phyloP scores from a whole-genome alignment of 2,329 filamentous ascomycete species.

The Penicillium expansum region DNA sequence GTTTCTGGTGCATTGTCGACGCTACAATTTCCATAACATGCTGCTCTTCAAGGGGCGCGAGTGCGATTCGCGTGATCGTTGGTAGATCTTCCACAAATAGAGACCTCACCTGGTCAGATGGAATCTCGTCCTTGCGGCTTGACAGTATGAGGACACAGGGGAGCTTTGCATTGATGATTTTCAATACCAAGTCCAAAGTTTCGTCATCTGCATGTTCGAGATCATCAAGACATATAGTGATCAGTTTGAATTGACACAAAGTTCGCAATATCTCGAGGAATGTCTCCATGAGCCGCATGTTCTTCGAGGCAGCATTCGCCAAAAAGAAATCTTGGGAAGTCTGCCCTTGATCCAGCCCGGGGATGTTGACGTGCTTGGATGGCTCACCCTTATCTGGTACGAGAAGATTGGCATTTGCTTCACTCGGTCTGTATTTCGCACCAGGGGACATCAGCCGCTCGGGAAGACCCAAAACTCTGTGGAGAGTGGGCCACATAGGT shows the following conservation, averaged over 20 bases:
- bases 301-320: slow-evolving; percentile 43
- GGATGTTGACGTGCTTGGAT: slow-evolving; percentile 32
- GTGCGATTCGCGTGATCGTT: slow-evolving; percentile 65
- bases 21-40: slow-evolving; percentile 82
- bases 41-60: slow-evolving; percentile 71
- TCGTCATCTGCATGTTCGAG: slow-evolving; percentile 88
- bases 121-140: slow-evolving; percentile 65
- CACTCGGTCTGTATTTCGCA: slow-evolving; percentile 35
- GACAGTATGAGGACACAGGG: slow-evolving; percentile 81
- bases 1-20: slow-evolving; percentile 70
- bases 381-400: slow-evolving; percentile 34
- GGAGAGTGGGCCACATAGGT: slow-evolving; percentile 58
- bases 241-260: slow-evolving; percentile 78
- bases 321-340: slow-evolving; percentile 39
- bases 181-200: slow-evolving; percentile 75
- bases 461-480: slow-evolving; percentile 59
- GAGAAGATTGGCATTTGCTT: slow-evolving; percentile 32
- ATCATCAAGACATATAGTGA: slow-evolving; percentile 86
- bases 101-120: slow-evolving; percentile 44
- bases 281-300: slow-evolving; percentile 77
- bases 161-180: slow-evolving; percentile 74
- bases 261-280: slow-evolving; percentile 82
- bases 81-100: slow-evolving; percentile 51
- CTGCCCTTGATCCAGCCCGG: slow-evolving; percentile 37
- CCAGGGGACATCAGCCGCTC: slow-evolving; percentile 59